phyloP scores from a whole-genome alignment of 345 rosid species.

The Salix caprea region DNA sequence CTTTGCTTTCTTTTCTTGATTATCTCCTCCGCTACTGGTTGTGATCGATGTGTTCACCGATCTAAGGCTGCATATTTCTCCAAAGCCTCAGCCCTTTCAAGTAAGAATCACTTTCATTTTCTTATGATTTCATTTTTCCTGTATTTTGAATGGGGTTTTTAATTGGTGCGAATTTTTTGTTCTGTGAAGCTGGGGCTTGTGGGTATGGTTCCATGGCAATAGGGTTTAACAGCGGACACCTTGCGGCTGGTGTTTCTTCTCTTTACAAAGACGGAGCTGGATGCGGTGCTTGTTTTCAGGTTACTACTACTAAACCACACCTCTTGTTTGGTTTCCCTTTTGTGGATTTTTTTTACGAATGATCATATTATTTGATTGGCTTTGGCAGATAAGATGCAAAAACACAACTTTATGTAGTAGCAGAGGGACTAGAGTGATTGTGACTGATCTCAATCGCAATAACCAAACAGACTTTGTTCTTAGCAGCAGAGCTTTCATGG shows the following conservation, averaged over 20 bases:
- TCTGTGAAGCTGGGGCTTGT: slow-evolving; percentile 84
- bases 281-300: slow-evolving; percentile 92
- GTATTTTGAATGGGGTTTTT: slow-evolving; percentile 17
- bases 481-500: slow-evolving; percentile 74
- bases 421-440: slow-evolving; percentile 58
- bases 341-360: no score
- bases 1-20: slow-evolving; percentile 33
- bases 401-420: slow-evolving; percentile 47
- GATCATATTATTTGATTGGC: neutral
- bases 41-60: slow-evolving; percentile 79
- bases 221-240: slow-evolving; percentile 55
- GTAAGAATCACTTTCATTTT: slow-evolving; percentile 25
- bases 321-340: neutral
- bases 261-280: slow-evolving; percentile 82
- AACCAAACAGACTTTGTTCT: slow-evolving; percentile 75
- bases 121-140: neutral
- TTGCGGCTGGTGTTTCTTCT: slow-evolving; percentile 69
- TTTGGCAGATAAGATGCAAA: slow-evolving; percentile 71
- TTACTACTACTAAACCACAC: neutral
- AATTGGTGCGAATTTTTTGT: neutral
- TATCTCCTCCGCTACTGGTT: slow-evolving; percentile 52
- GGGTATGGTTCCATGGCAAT: slow-evolving; percentile 73
- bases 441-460: slow-evolving; percentile 59
- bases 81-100: slow-evolving; percentile 57
- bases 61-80: slow-evolving; percentile 71